Base-by-base conservation (phyloP, 2,329 filamentous ascomycete genomes). In the Ascochyta pisi region DNA sequence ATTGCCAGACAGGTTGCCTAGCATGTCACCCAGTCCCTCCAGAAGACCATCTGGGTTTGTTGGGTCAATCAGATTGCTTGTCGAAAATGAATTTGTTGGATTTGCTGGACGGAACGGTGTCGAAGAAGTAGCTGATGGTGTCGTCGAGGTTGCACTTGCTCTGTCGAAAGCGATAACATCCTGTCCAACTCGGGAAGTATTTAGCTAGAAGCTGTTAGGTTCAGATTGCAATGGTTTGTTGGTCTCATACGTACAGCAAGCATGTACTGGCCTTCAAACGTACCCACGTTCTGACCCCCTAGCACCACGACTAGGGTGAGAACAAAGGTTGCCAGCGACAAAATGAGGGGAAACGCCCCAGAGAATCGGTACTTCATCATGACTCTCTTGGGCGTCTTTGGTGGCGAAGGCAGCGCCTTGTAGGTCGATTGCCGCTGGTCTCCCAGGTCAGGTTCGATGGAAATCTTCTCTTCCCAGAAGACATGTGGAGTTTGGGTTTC, bases 331-430 rank as follows among this genome's bases (percentile, higher is more conserved):
- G 57, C 52, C 5, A 62, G 47, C 19, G 59, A 55, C 16, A 63
- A 47, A 24, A 54, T 22, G 6, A 66, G 50, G 0, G 61, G 43
- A 22, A 65, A 44, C 2, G 67, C 13, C 2, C 63, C 65, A 22
- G 64, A 66, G n/a, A 68, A 58, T 22, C 67, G 34, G 23, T 62
- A 66, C 34, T 62, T 66, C 50, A 53, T 49, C 57, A 68, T 57
- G 7, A 63, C 52, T 42, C 59, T 57, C 35, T 58, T 63, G 5
- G 65, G 56, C 19, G 66, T 68, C 22, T 54, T 63, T 2, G 66
- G 63, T 2, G 54, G 57, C 5, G 53, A 53, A 10, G 66, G 63
- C 9, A 67, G 50, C 22, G 64, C 61, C 50, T 63, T 66, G 40
- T 56, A 59, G 3, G 49, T 63, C 12, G 62, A 67, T 47, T 57